These are phyloP conservation scores for Haplographium delicatum DNA, from an alignment of 495 filamentous ascomycete species.

Conservation along the genomic window DNA sequence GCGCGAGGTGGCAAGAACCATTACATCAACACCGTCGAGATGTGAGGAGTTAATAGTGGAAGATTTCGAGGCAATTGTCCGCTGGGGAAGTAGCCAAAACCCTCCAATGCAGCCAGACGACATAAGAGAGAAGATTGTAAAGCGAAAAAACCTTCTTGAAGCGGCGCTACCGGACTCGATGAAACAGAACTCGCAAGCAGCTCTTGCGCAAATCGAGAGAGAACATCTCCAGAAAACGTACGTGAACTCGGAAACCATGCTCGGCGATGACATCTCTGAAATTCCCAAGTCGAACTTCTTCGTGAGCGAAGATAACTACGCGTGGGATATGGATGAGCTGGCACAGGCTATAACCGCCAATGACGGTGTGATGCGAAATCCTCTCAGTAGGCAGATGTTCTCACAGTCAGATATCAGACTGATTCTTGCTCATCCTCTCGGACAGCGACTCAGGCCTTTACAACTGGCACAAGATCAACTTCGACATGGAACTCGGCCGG, in stretches of 20 bases:
- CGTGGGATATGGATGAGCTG: constrained; percentile 37
- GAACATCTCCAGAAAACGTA: constrained; percentile 25
- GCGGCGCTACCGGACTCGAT: neutral
- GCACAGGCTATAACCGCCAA: constrained; percentile 22
- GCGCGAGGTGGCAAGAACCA: too few species aligned
- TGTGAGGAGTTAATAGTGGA: too few species aligned
- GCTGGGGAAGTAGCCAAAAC: neutral
- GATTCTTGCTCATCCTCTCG: constrained; percentile 31
- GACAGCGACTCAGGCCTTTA: constrained; percentile 20
- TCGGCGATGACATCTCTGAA: constrained; percentile 23
- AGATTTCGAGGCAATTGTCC: constrained; percentile 2
- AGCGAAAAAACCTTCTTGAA: neutral
- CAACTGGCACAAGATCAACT: constrained; percentile 30
- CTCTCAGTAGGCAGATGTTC: constrained; percentile 30
- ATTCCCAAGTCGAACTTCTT: constrained; percentile 26
- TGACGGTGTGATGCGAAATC: constrained; percentile 29
- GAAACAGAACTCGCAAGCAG: neutral
- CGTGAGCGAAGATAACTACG: constrained; percentile 32
- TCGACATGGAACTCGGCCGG: constrained; percentile 29
- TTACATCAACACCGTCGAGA: too few species aligned
- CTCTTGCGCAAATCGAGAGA: constrained; percentile 27
- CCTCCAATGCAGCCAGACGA: neutral
- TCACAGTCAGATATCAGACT: constrained; percentile 23
- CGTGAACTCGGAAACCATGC: constrained; percentile 31
- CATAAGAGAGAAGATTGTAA: neutral